Base-by-base conservation (phyloP, 2,329 filamentous ascomycete species). In the Pseudogymnoascus destructans region DNA sequence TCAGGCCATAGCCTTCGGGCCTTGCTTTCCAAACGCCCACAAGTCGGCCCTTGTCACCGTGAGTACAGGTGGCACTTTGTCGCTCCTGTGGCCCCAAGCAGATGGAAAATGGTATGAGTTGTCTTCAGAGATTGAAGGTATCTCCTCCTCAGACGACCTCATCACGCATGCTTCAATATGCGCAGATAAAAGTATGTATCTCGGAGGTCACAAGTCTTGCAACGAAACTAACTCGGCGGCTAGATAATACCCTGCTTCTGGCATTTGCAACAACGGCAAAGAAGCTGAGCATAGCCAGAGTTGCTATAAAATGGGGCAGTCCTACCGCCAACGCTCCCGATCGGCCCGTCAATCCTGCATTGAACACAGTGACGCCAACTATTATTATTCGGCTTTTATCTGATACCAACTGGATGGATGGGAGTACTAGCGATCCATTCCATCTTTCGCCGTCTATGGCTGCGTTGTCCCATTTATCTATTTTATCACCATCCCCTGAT, bases 1-100 rank as follows among this genome's bases (percentile, higher is more conserved):
- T 8, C 79, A 83, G 57, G 77, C 84, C 32, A 79, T 82, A 35
- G 81, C 82, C 8, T 77, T 82, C 40, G 86, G 86, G 2, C 87
- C 90, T 3, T 84, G 80, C 61, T 89, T 95, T 68, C 86, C 86
- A 0, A 79, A 81, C 60, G 76, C 81, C 1, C 76, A 77, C 57
- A 89, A 87, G 69, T 85, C 86, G 55, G 86, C 87, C 0, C 72
- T 96, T 42, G 71, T 95, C 10, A 87, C 84, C 63, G 79, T 95
- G 57, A 93, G 87, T 27, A 80, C 84, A 46, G 83, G 83, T 64
- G 89, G 88, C 6, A 73, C 81, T 54, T 75, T 96, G 58, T 86
- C 84, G 65, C 76, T 96, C 66, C 78, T 91, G 55, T 95, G 85
- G 73, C 81, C 87, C 38, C 87, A 91, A 63, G 83, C 81, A 42